A percentile compares a stretch with the other conserved stretches of the same genome.
Conservation (phyloP, 2,329 filamentous ascomycete genomes). For the Curvularia lunata region DNA sequence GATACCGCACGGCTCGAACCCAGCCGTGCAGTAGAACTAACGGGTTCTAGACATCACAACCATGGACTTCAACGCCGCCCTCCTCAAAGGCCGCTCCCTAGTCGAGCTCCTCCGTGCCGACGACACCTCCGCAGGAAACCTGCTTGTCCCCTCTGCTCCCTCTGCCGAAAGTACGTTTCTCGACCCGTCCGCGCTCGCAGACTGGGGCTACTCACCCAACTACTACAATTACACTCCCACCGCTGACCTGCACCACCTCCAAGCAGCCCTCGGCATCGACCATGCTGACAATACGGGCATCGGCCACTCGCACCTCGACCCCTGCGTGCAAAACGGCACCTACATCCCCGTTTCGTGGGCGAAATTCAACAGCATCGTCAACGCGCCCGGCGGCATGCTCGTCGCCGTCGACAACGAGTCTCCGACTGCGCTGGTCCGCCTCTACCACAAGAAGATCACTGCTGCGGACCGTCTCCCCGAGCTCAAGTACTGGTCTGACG, state of each 20-base stretch:
- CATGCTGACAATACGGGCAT: not conserved
- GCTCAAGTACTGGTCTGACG: not conserved
- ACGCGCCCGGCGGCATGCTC: not conserved
- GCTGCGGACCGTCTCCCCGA: not conserved
- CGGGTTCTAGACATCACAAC: not conserved
- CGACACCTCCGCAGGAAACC: not conserved
- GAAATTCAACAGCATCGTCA: not conserved
- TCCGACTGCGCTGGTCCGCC: not conserved
- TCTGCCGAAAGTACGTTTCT: not conserved
- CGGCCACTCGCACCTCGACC: not conserved
- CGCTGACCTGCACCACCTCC: not conserved
- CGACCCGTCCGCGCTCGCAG: not conserved
- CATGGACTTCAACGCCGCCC: not conserved
- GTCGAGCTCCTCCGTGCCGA: not conserved
- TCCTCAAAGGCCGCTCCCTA: not conserved
- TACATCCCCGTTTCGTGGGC: not conserved
- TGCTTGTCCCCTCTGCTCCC: not conserved
- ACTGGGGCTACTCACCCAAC: not conserved
- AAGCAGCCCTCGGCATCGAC: not conserved
- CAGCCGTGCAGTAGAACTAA: not conserved
- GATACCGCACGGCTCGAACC: too few species aligned
- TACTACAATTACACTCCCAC: not conserved
- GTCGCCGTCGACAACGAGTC: not conserved
- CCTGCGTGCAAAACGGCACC: not conserved
- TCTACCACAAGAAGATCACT: too few species aligned